These are phyloP conservation scores for Colletotrichum ledebouriae DNA, from an alignment of 2,329 filamentous ascomycete genomes.

Conservation along the genomic window DNA sequence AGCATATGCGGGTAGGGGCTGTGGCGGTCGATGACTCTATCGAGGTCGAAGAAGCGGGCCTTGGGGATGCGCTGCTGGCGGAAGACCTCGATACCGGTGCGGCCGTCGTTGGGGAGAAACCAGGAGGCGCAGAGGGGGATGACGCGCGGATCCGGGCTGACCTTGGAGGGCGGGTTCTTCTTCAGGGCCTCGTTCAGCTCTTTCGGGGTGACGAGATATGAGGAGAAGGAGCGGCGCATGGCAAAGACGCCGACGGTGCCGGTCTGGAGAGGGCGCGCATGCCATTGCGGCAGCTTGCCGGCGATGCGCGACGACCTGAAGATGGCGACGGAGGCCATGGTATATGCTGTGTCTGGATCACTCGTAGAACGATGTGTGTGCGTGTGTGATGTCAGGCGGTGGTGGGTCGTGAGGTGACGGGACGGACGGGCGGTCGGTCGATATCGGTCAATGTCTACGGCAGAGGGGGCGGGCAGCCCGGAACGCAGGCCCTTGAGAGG, in stretches of 20 bases:
- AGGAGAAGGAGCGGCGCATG: conserved; percentile 71
- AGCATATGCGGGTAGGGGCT: conserved; percentile 98
- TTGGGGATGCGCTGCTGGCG: conserved; percentile 86
- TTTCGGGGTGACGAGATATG: conserved; percentile 87
- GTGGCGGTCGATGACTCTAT: conserved; percentile 87
- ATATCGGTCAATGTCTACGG: conserved; percentile 35
- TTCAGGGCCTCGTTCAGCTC: conserved; percentile 86
- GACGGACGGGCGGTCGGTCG: conserved; percentile 28
- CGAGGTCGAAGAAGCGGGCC: conserved; percentile 95
- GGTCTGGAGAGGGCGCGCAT: conserved; percentile 50
- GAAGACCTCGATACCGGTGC: conserved; percentile 85
- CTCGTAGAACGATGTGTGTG: not conserved
- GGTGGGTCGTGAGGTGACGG: conserved; percentile 20
- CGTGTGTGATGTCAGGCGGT: conserved; percentile 16
- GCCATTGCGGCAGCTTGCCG: conserved; percentile 52
- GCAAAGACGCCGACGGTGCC: conserved; percentile 51
- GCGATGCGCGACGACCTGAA: conserved; percentile 58
- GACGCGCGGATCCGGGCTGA: conserved; percentile 85
- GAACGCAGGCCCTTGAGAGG: conserved; percentile 28
- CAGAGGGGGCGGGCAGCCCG: conserved; percentile 33
- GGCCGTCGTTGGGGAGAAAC: conserved; percentile 94
- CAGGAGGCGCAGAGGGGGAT: conserved; percentile 93
- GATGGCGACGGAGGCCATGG: conserved; percentile 60
- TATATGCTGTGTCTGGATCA: conserved; percentile 18
- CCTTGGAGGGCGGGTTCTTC: conserved; percentile 82